Evolutionary conservation across 257 asterid species (phyloP).

Genomic region (Capsicum pubescens): DNA sequence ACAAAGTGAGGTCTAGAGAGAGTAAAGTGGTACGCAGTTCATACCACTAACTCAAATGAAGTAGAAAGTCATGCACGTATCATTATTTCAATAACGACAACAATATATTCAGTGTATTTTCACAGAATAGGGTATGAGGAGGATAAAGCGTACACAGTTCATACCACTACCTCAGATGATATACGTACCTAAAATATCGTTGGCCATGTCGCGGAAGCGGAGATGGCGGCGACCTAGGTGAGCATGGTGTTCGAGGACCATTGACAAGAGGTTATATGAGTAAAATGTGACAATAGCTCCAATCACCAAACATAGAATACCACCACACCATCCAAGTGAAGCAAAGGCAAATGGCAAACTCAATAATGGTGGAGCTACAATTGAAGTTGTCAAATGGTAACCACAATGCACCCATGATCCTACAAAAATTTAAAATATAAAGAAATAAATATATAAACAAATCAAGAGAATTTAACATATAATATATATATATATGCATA

Average conservation of each 20-base stretch:
- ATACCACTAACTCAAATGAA: no score
- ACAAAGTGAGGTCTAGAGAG: no score
- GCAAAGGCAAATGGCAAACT: constrained; percentile 89
- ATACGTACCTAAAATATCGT: constrained; percentile 59
- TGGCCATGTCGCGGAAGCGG: constrained; percentile 83
- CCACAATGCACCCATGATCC: constrained; percentile 92
- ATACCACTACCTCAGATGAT: no score
- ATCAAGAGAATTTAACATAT: neutral
- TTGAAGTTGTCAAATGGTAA: constrained; percentile 85
- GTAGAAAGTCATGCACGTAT: no score
- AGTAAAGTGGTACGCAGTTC: no score
- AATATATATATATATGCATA: no score
- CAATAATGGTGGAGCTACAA: constrained; percentile 80
- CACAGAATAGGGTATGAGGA: no score
- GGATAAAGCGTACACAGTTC: no score
- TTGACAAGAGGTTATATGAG: constrained; percentile 70
- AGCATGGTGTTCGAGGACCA: constrained; percentile 82
- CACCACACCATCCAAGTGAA: constrained; percentile 78
- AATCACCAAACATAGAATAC: constrained; percentile 51
- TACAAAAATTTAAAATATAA: constrained; percentile 17
- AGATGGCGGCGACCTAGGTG: constrained; percentile 67
- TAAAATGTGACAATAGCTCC: constrained; percentile 76
- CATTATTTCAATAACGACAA: no score
- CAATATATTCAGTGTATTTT: no score
- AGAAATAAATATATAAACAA: neutral